phyloP scores from a whole-genome alignment of 1,139 yeast species.

The Petasospora rhodanensis region DNA sequence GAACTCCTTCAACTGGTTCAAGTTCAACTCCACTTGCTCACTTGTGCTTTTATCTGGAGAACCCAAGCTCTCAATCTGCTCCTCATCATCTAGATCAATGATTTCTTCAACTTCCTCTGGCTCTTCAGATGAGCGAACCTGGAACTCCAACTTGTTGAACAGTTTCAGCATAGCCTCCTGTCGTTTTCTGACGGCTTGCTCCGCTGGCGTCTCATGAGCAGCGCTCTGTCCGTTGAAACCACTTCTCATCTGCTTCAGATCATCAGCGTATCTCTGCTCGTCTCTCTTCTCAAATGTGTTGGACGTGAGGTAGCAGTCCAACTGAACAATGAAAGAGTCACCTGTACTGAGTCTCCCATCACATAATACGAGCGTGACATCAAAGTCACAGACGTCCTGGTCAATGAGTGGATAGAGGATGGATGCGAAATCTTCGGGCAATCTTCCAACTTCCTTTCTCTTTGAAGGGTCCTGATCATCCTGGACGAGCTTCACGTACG shows the following conservation, averaged over 20 bases:
- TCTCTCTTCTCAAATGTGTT: slow-evolving; percentile 40
- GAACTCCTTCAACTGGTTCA: slow-evolving; percentile 73
- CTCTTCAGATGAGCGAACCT: slow-evolving; percentile 24
- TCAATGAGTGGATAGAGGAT: slow-evolving; percentile 65
- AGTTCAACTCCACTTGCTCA: slow-evolving; percentile 34
- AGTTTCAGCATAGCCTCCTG: slow-evolving; percentile 55
- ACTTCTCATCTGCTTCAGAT: slow-evolving; percentile 19
- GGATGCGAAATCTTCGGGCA: slow-evolving; percentile 70
- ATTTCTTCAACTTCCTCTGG: slow-evolving; percentile 59
- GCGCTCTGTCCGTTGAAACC: slow-evolving; percentile 7
- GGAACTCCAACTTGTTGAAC: slow-evolving; percentile 44
- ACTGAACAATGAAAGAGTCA: slow-evolving; percentile 59
- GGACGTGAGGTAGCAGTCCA: slow-evolving; percentile 56
- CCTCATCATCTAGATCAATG: slow-evolving; percentile 79
- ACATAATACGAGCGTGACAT: slow-evolving; percentile 57
- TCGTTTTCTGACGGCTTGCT: slow-evolving; percentile 46
- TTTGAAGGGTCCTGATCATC: slow-evolving; percentile 22
- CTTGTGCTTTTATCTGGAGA: slow-evolving; percentile 3
- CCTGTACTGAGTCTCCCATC: slow-evolving; percentile 63
- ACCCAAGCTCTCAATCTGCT: slow-evolving; percentile 40
- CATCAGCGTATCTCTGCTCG: slow-evolving; percentile 11
- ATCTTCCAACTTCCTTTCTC: slow-evolving; percentile 66
- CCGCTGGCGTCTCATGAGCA: slow-evolving; percentile 48
- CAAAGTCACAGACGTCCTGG: slow-evolving; percentile 49
- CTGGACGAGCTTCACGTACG: slow-evolving; percentile 22